Evolutionary conservation across 2,329 filamentous ascomycete genomes (phyloP).

Genomic region (Plenodomus biglobosus): DNA sequence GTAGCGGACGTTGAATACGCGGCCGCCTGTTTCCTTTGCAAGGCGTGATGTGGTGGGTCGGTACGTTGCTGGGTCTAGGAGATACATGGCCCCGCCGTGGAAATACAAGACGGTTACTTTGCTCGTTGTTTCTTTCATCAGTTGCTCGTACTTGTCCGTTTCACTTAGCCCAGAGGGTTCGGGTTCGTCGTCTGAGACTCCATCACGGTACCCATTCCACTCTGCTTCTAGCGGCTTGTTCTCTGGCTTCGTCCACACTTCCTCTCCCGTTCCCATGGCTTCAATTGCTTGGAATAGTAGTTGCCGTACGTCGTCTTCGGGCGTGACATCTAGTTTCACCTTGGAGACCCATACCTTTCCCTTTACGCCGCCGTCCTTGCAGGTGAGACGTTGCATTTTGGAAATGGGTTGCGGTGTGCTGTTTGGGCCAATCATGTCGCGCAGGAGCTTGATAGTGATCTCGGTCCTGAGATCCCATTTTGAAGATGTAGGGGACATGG

Average conservation of each 20-base stretch:
- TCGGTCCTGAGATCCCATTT: constrained; percentile 80
- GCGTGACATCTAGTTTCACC: constrained; percentile 63
- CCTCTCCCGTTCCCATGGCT: constrained; percentile 50
- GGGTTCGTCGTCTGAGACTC: constrained; percentile 52
- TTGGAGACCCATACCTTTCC: constrained; percentile 81
- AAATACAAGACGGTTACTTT: constrained; percentile 70
- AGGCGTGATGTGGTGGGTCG: constrained; percentile 61
- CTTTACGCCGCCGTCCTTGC: constrained; percentile 68
- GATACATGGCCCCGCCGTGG: constrained; percentile 74
- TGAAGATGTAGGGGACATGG: constrained; percentile 67
- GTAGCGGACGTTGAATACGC: constrained; percentile 73
- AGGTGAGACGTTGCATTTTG: constrained; percentile 60
- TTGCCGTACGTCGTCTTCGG: constrained; percentile 55
- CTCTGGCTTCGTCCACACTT: constrained; percentile 50
- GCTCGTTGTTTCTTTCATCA: constrained; percentile 68
- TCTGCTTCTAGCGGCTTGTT: constrained; percentile 66
- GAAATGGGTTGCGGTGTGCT: constrained; percentile 28
- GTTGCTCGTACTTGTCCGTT: constrained; percentile 62
- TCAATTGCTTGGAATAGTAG: constrained; percentile 61
- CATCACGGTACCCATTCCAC: constrained; percentile 71
- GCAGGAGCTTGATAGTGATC: constrained; percentile 70
- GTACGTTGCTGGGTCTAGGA: constrained; percentile 70
- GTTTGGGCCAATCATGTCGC: constrained; percentile 46
- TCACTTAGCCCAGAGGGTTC: constrained; percentile 61
- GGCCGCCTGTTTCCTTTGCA: constrained; percentile 66